Evolutionary conservation across 352 stramenopile genomes (phyloP), one percentile per base, ranked within the genome.

Genomic region (Elongisporangium prolatum): DNA sequence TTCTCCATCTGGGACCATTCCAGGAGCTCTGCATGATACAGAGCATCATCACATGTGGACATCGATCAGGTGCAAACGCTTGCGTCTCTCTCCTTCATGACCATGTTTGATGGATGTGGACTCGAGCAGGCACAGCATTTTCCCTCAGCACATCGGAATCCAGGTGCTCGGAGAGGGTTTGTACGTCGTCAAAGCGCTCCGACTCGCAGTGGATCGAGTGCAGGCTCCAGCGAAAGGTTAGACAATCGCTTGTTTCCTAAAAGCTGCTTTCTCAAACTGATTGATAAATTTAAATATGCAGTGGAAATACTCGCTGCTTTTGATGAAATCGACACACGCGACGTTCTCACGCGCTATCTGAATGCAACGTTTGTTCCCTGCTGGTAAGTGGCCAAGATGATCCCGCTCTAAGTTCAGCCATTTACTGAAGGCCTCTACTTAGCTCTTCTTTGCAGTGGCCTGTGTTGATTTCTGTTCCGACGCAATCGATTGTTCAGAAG

Each of bases 271-370:
- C n/a, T n/a, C n/a, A n/a, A n/a, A n/a, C n/a, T n/a, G 57, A 49
- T 44, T 49, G 17, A 7, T 16, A 34, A 3, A 0, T 44, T 48
- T 37, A 13, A 48, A 48, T 16, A n/a, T n/a, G 2, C 48, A 70
- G 63, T 74, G 52, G 20, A 50, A 28, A 54, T 76, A 8, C 68
- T 73, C 50, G 52, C 44, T 11, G 57, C 61, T 13, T 40, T 9
- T 40, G 24, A 47, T 69, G 48, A 25, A 55, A 40, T 44, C 57
- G 16, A 52, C n/a, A 21, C 37, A 40, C 24, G n/a, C 14, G 71
- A 80, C 13, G 17, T 51, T 13, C 54, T 77, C 10, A 75, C 71
- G 48, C 63, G 63, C 3, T 80, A 75, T 63, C 60, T 77, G 20
- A 70, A 62, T 49, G 59, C 53, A 11, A 49, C 60, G 4, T 80